Percentiles rank a stretch among this genome's conserved stretches.
These are phyloP conservation scores for Xylaria hypoxylon DNA, from an alignment of 2,329 filamentous ascomycete genomes.

Conservation along the genomic window DNA sequence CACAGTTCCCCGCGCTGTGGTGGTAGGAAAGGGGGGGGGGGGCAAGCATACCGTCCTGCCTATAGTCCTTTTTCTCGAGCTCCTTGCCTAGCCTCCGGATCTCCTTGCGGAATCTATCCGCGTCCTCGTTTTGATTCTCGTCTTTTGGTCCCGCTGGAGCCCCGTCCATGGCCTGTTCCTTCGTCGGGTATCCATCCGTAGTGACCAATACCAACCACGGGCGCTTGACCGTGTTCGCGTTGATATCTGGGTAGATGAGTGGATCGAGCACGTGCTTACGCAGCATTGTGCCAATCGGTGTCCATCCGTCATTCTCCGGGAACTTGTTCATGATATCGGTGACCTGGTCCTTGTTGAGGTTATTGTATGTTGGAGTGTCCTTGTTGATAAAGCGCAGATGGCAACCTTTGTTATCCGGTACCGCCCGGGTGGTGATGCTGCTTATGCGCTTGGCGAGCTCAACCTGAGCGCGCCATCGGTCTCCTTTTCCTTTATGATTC, in stretches of 20 bases:
- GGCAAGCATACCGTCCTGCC: conserved; percentile 25
- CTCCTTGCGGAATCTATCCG: conserved; percentile 29
- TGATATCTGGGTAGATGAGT: conserved; percentile 32
- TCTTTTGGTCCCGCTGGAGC: not conserved
- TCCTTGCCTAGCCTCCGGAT: conserved; percentile 25
- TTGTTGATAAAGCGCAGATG: conserved; percentile 40
- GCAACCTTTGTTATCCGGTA: conserved; percentile 31
- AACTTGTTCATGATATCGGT: conserved; percentile 18
- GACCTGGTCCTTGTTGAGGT: conserved; percentile 30
- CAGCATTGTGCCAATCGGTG: conserved; percentile 37
- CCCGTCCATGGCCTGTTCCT: conserved; percentile 26
- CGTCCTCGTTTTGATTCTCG: conserved; percentile 30
- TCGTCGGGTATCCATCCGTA: conserved; percentile 35
- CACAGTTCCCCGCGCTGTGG: too few species aligned
- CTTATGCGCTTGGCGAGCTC: conserved; percentile 36
- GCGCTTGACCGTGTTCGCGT: conserved; percentile 28
- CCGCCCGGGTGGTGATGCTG: conserved; percentile 29
- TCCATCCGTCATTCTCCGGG: conserved; percentile 22
- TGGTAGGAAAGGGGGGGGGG: too few species aligned
- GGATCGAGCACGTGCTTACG: conserved; percentile 32
- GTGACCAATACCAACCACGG: conserved; percentile 32
- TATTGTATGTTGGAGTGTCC: conserved; percentile 26
- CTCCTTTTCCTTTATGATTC: conserved; percentile 27
- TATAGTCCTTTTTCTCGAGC: conserved; percentile 23
- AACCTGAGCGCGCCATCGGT: conserved; percentile 32